A percentile compares a stretch with the other conserved stretches of the same genome.
Conservation (phyloP, 106 monocot genomes). For the Dactylorhiza incarnata region DNA sequence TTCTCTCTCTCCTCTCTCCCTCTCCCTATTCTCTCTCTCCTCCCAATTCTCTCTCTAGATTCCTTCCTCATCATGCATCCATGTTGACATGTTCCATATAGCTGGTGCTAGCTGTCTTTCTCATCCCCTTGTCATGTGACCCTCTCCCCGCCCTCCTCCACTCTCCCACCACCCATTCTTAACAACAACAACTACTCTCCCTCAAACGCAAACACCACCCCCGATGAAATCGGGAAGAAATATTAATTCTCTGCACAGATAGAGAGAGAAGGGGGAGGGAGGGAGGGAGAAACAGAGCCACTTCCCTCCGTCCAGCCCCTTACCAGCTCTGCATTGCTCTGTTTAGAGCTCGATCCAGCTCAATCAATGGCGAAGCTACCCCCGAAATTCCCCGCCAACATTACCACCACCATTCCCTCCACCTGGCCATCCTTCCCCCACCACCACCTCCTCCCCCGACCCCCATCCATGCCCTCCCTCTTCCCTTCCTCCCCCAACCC, state of each 20-base stretch:
- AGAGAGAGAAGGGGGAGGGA: neutral
- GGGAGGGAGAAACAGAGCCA: neutral
- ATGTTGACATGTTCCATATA: conserved; percentile 4
- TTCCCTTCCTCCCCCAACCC: neutral
- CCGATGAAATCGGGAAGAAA: neutral
- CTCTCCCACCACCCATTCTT: conserved; percentile 2
- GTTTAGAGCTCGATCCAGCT: neutral
- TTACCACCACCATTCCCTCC: conserved; percentile 15
- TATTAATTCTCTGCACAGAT: neutral
- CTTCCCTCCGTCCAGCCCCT: neutral
- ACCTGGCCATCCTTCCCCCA: conserved; percentile 18
- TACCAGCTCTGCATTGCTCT: neutral
- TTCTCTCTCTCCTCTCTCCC: neutral
- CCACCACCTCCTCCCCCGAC: conserved; percentile 1
- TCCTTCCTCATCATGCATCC: neutral
- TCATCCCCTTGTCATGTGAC: conserved; percentile 1
- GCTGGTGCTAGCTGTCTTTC: conserved; percentile 7
- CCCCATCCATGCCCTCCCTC: conserved; percentile 11
- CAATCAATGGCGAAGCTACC: conserved; percentile 67
- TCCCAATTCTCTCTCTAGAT: conserved; percentile 1
- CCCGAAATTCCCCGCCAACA: conserved; percentile 58
- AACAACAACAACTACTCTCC: neutral
- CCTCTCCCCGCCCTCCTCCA: neutral
- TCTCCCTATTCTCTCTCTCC: too few relatives aligned
- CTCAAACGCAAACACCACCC: neutral